Conservation (phyloP, 176 grass and related monocot genomes). For the bread wheat (Triticum aestivum) region IWGSC_CS_RefSeq_v2.1 NC_057807.1:460181288-460181787, state of each 20-base stretch:
- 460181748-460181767: neutral
- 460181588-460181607: no score
- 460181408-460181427: conserved; percentile 20
- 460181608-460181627: no score
- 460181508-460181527: no score
- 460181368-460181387: neutral
- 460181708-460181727: neutral
- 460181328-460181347: neutral
- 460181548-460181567: no score
- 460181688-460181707: no score
- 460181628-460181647: neutral
- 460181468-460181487: neutral
- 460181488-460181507: no score
- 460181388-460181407: neutral
- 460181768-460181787: neutral
- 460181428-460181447: neutral
- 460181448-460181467: neutral
- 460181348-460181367: neutral
- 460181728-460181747: no score
- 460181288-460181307: conserved; percentile 3
- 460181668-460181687: neutral
- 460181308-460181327: conserved; percentile 27
- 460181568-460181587: no score
- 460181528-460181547: no score
- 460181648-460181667: neutral